These are phyloP conservation scores for Fonsecaea pugnacius DNA, from an alignment of 2,329 filamentous ascomycete species.

Conservation along the genomic window DNA sequence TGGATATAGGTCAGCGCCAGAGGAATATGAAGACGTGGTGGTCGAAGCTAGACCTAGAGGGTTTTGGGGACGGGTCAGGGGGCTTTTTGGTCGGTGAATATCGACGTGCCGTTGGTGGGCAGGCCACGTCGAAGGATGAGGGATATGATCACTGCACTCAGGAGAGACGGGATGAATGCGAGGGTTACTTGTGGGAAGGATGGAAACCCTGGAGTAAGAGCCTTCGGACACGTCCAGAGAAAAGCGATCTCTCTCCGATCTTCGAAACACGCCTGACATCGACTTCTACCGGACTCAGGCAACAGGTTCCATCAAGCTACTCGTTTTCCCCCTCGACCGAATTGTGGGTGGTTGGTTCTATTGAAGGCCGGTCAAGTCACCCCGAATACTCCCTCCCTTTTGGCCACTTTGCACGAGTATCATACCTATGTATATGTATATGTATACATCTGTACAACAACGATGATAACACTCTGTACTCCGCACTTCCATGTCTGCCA, in stretches of 20 bases:
- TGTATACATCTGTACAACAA: neutral
- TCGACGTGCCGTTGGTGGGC: neutral
- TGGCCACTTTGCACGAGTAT: neutral
- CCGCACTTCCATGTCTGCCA: no score
- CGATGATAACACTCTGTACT: neutral
- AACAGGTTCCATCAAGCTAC: neutral
- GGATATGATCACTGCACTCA: neutral
- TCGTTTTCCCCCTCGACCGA: neutral
- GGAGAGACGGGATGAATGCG: neutral
- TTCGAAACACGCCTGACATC: neutral
- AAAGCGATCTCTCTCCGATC: neutral
- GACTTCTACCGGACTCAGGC: neutral
- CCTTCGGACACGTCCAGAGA: neutral
- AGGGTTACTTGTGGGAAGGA: neutral
- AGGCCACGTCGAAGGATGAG: neutral
- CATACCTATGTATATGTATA: neutral
- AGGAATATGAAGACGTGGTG: slow-evolving; percentile 9
- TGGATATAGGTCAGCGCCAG: neutral
- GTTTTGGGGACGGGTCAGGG: slow-evolving; percentile 12
- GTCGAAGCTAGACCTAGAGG: slow-evolving; percentile 2
- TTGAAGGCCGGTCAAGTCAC: neutral
- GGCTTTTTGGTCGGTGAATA: slow-evolving; percentile 17
- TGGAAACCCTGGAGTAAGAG: neutral
- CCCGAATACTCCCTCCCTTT: neutral
- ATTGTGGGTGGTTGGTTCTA: neutral